A percentile compares a stretch with the other conserved stretches of the same genome.
Evolutionary conservation across 2,329 filamentous ascomycete genomes (phyloP).

Genomic region (Colletotrichum endophyticum): DNA sequence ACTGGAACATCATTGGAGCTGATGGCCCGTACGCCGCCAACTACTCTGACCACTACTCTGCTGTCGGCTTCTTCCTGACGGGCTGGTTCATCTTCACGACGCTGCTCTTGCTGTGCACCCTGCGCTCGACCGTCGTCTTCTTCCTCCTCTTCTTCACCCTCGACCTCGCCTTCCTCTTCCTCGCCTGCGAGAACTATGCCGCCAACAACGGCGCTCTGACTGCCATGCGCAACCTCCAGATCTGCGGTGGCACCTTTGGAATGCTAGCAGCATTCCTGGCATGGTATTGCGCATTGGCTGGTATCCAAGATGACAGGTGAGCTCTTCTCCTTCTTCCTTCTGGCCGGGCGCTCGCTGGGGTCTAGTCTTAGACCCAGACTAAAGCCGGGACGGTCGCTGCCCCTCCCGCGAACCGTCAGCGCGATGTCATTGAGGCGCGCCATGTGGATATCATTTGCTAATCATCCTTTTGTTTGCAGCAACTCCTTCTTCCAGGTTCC

Average conservation of each 20-base stretch:
- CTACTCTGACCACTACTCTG: slow-evolving; percentile 56
- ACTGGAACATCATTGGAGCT: slow-evolving; percentile 61
- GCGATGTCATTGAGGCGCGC: background rate
- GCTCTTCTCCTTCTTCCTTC: slow-evolving; percentile 27
- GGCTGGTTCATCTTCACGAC: slow-evolving; percentile 89
- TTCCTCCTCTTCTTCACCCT: slow-evolving; percentile 79
- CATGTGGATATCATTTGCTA: slow-evolving; percentile 4
- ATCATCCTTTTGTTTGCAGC: slow-evolving; percentile 52
- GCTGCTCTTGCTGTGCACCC: slow-evolving; percentile 74
- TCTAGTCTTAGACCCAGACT: background rate
- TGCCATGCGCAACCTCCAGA: slow-evolving; percentile 58
- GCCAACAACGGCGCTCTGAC: slow-evolving; percentile 52
- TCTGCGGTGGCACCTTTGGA: slow-evolving; percentile 81
- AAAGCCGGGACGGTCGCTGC: background rate
- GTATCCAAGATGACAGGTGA: slow-evolving; percentile 75
- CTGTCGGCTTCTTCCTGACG: slow-evolving; percentile 76
- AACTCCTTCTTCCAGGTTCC: slow-evolving; percentile 90
- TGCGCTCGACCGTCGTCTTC: slow-evolving; percentile 80
- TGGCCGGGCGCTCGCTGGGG: background rate
- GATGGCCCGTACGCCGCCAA: slow-evolving; percentile 52
- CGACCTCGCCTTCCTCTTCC: slow-evolving; percentile 76
- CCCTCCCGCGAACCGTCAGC: background rate
- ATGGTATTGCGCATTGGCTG: slow-evolving; percentile 87
- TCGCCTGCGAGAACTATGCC: slow-evolving; percentile 68
- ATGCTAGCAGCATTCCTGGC: slow-evolving; percentile 80